Conservation (phyloP, 106 monocot genomes). For the Alisma plantagoaquatica region DNA sequence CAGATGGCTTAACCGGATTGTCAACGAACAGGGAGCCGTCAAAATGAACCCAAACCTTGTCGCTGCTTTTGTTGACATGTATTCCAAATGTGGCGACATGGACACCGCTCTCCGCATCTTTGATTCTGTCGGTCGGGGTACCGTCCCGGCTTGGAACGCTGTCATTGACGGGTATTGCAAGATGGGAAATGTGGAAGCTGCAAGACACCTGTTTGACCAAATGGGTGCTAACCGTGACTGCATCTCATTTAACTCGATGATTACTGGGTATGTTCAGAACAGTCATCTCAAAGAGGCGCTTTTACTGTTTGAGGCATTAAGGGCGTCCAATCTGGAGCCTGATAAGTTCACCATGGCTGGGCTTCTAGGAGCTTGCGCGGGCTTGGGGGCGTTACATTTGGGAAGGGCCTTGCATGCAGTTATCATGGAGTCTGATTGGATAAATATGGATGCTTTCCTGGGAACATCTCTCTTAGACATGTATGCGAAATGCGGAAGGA, state of each 20-base stretch:
- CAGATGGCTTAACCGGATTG: conserved; percentile 28
- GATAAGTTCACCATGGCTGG: conserved; percentile 63
- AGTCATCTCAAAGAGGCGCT: conserved; percentile 45
- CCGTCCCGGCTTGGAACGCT: conserved; percentile 50
- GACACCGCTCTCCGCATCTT: conserved; percentile 30
- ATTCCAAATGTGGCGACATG: conserved; percentile 57
- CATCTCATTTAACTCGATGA: conserved; percentile 71
- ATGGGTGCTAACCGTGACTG: conserved; percentile 38
- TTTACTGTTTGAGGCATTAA: conserved; percentile 31
- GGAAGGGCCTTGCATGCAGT: conserved; percentile 58
- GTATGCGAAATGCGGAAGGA: conserved; percentile 76
- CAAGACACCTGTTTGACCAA: conserved; percentile 42
- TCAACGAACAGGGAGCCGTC: conserved; percentile 11
- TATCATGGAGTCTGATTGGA: conserved; percentile 15
- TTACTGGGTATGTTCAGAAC: conserved; percentile 50
- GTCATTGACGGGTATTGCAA: conserved; percentile 80
- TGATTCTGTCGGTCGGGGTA: conserved; percentile 20
- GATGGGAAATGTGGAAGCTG: conserved; percentile 35
- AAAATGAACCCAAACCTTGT: conserved; percentile 30
- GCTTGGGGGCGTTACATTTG: conserved; percentile 34
- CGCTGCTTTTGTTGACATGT: conserved; percentile 57
- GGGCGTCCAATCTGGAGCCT: conserved; percentile 20
- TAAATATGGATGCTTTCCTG: conserved; percentile 36
- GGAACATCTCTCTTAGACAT: conserved; percentile 68
- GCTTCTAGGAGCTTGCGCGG: conserved; percentile 54